Evolutionary conservation across 2,329 filamentous ascomycete genomes (phyloP).

Genomic region (Claviceps quebecensis): DNA sequence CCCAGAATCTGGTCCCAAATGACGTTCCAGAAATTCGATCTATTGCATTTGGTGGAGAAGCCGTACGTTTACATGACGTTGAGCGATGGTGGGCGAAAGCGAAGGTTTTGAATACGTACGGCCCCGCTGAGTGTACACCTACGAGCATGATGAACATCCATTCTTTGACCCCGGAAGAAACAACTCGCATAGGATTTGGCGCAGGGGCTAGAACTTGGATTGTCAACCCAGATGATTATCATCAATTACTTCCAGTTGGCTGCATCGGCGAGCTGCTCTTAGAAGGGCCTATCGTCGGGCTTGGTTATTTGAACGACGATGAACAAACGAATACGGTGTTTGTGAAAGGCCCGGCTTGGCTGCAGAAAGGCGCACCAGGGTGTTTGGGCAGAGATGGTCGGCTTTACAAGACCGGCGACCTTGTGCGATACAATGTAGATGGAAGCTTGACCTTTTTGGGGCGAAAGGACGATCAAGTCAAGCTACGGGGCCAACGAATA

Average conservation of each 20-base stretch:
- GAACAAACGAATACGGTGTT: neutral
- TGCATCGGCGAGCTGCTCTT: constrained; percentile 3
- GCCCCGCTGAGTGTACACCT: constrained; percentile 10
- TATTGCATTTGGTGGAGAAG: constrained; percentile 8
- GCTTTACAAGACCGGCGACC: constrained; percentile 13
- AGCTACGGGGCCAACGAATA: constrained; percentile 14
- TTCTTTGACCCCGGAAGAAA: no score
- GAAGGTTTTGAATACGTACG: constrained; percentile 10
- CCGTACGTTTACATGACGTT: constrained; percentile 1
- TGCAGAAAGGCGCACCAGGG: constrained; percentile 2
- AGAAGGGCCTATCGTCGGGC: neutral
- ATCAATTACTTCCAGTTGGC: neutral
- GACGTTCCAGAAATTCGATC: neutral
- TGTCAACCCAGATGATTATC: neutral
- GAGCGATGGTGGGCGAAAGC: constrained; percentile 3
- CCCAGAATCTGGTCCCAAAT: neutral
- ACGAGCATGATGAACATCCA: constrained; percentile 4
- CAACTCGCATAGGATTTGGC: neutral
- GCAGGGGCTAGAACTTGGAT: constrained; percentile 1
- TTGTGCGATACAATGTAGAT: constrained; percentile 8
- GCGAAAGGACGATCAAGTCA: constrained; percentile 12
- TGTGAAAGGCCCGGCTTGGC: neutral
- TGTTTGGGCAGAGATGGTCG: neutral
- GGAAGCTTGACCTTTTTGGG: constrained; percentile 13
- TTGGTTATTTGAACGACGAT: constrained; percentile 1